Conservation (phyloP, 495 filamentous ascomycete species). For the Penicillium cosmopolitanum region DNA sequence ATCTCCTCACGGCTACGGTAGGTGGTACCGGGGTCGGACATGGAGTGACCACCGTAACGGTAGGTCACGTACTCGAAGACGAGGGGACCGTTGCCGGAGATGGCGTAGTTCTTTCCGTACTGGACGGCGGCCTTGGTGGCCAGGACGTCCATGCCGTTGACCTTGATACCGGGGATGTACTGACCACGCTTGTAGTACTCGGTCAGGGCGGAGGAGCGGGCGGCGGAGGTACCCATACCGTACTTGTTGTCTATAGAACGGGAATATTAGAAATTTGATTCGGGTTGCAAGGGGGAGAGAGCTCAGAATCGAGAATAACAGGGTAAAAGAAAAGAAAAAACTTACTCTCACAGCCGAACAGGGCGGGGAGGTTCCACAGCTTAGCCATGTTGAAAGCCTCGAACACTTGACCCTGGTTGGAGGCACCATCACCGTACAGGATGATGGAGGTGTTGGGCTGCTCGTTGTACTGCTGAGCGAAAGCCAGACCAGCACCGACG, state of each 20-base stretch:
- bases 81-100: conserved; percentile 81
- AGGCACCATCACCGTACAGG: conserved; percentile 95
- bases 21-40: conserved; percentile 98
- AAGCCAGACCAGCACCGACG: conserved; percentile 94
- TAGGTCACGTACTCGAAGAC: conserved; percentile 99
- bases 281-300: too few species aligned
- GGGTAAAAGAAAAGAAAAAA: neutral
- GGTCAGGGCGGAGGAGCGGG: conserved; percentile 89
- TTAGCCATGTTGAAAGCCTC: conserved; percentile 99
- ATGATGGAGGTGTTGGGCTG: conserved; percentile 83
- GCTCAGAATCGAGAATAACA: neutral
- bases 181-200: conserved; percentile 99
- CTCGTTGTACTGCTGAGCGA: conserved; percentile 92
- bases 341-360: conserved; percentile 96
- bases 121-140: conserved; percentile 94
- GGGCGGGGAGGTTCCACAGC: conserved; percentile 92
- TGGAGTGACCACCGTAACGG: conserved; percentile 98
- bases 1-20: conserved; percentile 99
- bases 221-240: conserved; percentile 97
- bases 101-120: conserved; percentile 86
- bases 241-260: conserved; percentile 90
- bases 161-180: conserved; percentile 98
- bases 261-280: conserved; percentile 4
- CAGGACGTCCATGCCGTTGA: conserved; percentile 99
- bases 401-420: conserved; percentile 99